Evolutionary conservation across 352 stramenopile species (phyloP), one percentile per base, ranked within the genome.

Genomic region (Blastocystis sp.): DNA sequence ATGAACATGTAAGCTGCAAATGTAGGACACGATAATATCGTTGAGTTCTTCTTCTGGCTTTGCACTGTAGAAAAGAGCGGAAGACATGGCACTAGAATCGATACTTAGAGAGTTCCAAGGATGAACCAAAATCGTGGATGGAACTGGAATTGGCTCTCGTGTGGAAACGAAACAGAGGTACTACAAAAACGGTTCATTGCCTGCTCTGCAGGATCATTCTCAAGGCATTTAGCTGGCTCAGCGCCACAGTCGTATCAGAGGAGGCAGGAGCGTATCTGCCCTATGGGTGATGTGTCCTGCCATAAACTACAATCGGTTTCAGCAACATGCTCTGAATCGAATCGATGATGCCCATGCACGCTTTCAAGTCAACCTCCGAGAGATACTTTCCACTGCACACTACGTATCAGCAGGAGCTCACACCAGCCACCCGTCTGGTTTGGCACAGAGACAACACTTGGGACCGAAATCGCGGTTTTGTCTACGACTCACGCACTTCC

Each of bases 51-150:
- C n/a, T 19, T 85, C 31, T 19, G 51, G 31, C 29, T 66, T 67
- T 13, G 74, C 26, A 69, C 74, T 85, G 55, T 85, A 85, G 31
- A 85, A 85, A 41, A 85, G 41, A 35, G 74, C 39, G 33, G 74
- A 55, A 19, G 74, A 85, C 74, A 85, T 85, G 29, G 3, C 37
- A 41, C 33, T 35, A 41, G 10, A 33, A 55, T 16, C 16, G 45
- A 19, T 55, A 19, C 45, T 16, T 55, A 16, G 6, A 16, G 45
- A 55, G 45, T 55, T 55, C n/a, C 16, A 55, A 55, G 45, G 45
- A 55, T 16, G 16, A 16, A 16, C 9, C 45, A 55, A 55, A 55
- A 55, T 55, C 9, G 45, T n/a, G n/a, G n/a, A n/a, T n/a, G n/a
- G n/a, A n/a, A n/a, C n/a, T n/a, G n/a, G n/a, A n/a, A n/a, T n/a